Evolutionary conservation across 2,329 filamentous ascomycete genomes (phyloP).

Genomic region (Fragosphaeria purpurea): DNA sequence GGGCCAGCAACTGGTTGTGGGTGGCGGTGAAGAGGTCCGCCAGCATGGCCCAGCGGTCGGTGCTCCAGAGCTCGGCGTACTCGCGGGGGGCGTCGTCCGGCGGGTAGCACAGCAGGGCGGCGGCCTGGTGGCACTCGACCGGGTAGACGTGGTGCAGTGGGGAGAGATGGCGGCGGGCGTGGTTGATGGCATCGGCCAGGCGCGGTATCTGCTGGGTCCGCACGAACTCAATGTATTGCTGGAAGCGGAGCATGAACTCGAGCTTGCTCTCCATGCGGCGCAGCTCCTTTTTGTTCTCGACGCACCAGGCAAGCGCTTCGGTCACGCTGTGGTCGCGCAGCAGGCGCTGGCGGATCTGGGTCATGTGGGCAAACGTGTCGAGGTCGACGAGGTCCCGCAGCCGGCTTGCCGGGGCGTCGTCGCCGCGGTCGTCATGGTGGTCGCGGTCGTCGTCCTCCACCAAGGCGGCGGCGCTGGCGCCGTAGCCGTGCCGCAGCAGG

Average conservation of each 20-base stretch:
- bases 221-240: slow-evolving; percentile 91
- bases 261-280: slow-evolving; percentile 82
- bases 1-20: slow-evolving; percentile 74
- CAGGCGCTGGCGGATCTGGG: slow-evolving; percentile 65
- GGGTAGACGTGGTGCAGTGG: slow-evolving; percentile 60
- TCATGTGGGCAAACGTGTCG: slow-evolving; percentile 76
- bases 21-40: slow-evolving; percentile 74
- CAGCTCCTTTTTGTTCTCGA: slow-evolving; percentile 84
- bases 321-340: slow-evolving; percentile 54
- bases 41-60: slow-evolving; percentile 63
- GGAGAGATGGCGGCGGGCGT: slow-evolving; percentile 74
- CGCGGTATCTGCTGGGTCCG: slow-evolving; percentile 54
- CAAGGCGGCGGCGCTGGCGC: slow-evolving; percentile 63
- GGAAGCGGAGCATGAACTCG: slow-evolving; percentile 85
- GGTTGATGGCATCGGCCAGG: slow-evolving; percentile 64
- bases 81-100: slow-evolving; percentile 38
- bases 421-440: neutral
- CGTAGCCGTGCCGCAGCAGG: slow-evolving; percentile 73
- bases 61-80: slow-evolving; percentile 56
- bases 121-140: slow-evolving; percentile 59
- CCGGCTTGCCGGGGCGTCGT: neutral
- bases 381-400: slow-evolving; percentile 81
- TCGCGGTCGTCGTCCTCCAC: slow-evolving; percentile 44
- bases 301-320: slow-evolving; percentile 82
- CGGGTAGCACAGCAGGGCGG: slow-evolving; percentile 68